phyloP scores from a whole-genome alignment of 2,329 filamentous ascomycete species.

The Phialophora macrospora region DNA sequence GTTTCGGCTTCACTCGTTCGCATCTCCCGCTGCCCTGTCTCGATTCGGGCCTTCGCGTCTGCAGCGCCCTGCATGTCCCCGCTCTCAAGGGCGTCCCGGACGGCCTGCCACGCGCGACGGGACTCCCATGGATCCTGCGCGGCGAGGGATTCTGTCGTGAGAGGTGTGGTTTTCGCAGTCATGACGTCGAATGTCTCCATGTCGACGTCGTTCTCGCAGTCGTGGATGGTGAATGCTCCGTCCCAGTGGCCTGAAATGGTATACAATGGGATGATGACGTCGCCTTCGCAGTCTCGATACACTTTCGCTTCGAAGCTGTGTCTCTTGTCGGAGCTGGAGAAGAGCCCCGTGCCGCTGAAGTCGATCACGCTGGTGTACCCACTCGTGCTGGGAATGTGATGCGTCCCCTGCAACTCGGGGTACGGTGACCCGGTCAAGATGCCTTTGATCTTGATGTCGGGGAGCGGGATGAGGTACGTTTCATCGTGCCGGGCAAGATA shows the following conservation, averaged over 20 bases:
- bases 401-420: constrained; percentile 42
- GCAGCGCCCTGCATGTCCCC: constrained; percentile 84
- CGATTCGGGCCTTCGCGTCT: constrained; percentile 83
- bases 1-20: constrained; percentile 73
- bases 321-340: constrained; percentile 29
- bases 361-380: constrained; percentile 36
- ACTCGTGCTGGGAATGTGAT: constrained; percentile 35
- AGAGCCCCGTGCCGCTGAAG: constrained; percentile 32
- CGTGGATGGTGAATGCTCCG: constrained; percentile 76
- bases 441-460: constrained; percentile 37
- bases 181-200: constrained; percentile 67
- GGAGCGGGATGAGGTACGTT: constrained; percentile 37
- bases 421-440: constrained; percentile 55
- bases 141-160: constrained; percentile 73
- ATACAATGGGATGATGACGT: constrained; percentile 27
- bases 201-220: constrained; percentile 60
- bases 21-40: constrained; percentile 80
- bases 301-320: constrained; percentile 35
- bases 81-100: constrained; percentile 76
- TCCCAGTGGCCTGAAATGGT: constrained; percentile 36
- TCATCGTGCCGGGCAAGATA: constrained; percentile 33
- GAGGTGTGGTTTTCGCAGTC: constrained; percentile 64
- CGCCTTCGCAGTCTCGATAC: constrained; percentile 28
- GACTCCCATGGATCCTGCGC: constrained; percentile 87
- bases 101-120: constrained; percentile 83